Conservation (phyloP, 495 filamentous ascomycete species). For the Lasiosphaeria miniovina region DNA sequence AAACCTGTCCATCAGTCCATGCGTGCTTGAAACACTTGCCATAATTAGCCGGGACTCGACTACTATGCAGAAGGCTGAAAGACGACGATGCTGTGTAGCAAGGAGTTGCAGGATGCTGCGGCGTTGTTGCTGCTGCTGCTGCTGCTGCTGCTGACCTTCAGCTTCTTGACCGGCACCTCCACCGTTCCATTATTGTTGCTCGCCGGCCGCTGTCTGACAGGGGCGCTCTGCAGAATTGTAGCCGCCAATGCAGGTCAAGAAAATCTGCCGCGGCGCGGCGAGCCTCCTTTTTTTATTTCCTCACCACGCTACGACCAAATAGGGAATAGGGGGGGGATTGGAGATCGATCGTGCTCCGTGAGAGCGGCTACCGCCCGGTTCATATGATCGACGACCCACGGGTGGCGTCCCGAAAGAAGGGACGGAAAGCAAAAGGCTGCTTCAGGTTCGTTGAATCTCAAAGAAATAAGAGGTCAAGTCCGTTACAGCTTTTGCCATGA, state of each 20-base stretch:
- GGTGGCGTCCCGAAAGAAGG: too few species aligned
- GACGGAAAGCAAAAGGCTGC: too few species aligned
- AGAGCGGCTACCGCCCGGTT: slow-evolving; percentile 1
- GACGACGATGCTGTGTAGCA: not conserved
- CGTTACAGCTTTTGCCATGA: too few species aligned
- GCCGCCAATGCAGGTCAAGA: not conserved
- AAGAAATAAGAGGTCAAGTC: too few species aligned
- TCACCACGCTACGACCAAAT: not conserved
- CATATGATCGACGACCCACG: slow-evolving; percentile 9
- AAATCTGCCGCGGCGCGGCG: not conserved
- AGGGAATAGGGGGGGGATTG: slow-evolving; percentile 9
- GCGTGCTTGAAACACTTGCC: slow-evolving; percentile 17
- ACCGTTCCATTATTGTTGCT: too few species aligned
- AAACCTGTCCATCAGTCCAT: not conserved
- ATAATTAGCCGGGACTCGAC: slow-evolving; percentile 21
- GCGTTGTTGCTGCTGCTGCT: not conserved
- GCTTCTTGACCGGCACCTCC: too few species aligned
- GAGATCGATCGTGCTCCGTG: not conserved
- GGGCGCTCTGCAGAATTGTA: not conserved
- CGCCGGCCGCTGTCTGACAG: too few species aligned
- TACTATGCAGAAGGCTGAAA: slow-evolving; percentile 19
- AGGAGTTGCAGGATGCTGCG: slow-evolving; percentile 1
- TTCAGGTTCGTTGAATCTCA: too few species aligned
- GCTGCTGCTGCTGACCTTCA: too few species aligned
- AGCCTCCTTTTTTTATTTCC: not conserved